phyloP scores from a whole-genome alignment of 2,329 filamentous ascomycete genomes.

The Ophiostoma fasciatum region DNA sequence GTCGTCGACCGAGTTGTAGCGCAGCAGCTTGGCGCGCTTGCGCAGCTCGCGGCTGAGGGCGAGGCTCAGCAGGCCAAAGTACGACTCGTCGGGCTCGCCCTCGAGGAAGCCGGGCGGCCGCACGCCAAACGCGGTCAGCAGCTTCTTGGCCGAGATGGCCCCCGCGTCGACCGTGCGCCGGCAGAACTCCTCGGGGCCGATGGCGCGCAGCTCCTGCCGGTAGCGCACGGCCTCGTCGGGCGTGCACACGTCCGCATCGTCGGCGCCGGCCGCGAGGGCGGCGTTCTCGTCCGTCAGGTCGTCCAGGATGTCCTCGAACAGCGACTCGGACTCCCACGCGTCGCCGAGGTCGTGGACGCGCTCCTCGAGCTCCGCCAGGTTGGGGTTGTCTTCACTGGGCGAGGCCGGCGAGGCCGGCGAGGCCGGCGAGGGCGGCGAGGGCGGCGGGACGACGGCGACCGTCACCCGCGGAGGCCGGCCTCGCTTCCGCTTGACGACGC shows the following conservation, averaged over 20 bases:
- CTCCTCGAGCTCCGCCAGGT: constrained; percentile 31
- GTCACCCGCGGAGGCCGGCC: constrained; percentile 5
- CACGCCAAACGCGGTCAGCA: constrained; percentile 77
- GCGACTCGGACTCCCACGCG: constrained; percentile 48
- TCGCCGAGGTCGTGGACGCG: constrained; percentile 36
- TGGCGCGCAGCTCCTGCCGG: constrained; percentile 54
- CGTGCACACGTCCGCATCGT: constrained; percentile 41
- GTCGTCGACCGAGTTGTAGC: constrained; percentile 79
- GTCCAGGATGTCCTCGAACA: constrained; percentile 48
- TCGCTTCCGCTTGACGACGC: constrained; percentile 6
- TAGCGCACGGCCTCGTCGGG: constrained; percentile 54
- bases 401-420: background rate
- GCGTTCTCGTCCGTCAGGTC: constrained; percentile 39
- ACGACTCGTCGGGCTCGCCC: constrained; percentile 55
- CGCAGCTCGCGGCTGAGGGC: constrained; percentile 68
- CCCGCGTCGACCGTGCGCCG: constrained; percentile 54
- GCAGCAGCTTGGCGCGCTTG: constrained; percentile 62
- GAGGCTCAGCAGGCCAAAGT: constrained; percentile 59
- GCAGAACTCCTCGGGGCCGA: constrained; percentile 69
- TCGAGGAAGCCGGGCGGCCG: constrained; percentile 60
- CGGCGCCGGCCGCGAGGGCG: constrained; percentile 23
- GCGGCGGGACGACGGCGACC: background rate
- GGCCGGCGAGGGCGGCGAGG: background rate
- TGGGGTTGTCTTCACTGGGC: constrained; percentile 1
- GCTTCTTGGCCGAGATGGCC: constrained; percentile 61